Percentiles rank a stretch among this genome's conserved stretches.
Conservation (phyloP, 306 rosid genomes). For the Citrullus colocynthis region DNA sequence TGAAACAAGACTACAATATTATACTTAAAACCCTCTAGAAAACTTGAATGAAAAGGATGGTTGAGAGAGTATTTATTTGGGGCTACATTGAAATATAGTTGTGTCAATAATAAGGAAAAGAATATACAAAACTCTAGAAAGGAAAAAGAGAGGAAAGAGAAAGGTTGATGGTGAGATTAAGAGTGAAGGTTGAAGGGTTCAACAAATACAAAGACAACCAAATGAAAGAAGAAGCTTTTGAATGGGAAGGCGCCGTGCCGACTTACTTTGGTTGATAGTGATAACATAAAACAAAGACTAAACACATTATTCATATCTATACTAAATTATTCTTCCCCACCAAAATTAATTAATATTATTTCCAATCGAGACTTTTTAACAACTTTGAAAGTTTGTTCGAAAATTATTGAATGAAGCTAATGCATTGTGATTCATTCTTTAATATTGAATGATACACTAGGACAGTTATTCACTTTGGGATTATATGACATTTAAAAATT, state of each 20-base stretch:
- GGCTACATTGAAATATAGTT: not conserved
- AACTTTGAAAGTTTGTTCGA: not conserved
- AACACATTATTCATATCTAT: not conserved
- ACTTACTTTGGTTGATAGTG: slow-evolving; percentile 5
- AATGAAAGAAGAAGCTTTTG: not conserved
- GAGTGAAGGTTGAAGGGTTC: not conserved
- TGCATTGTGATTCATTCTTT: too few relatives aligned
- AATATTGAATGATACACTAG: too few relatives aligned
- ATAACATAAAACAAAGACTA: not conserved
- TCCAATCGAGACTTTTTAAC: not conserved
- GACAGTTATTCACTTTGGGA: too few relatives aligned
- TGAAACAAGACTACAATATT: not conserved
- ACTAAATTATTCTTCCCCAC: not conserved
- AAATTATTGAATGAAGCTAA: not conserved
- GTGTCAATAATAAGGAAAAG: not conserved
- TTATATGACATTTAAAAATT: too few relatives aligned
- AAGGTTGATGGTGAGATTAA: not conserved
- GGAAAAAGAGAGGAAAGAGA: not conserved
- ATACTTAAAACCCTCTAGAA: not conserved
- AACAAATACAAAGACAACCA: not conserved
- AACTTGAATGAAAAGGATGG: too few relatives aligned
- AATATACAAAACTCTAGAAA: not conserved
- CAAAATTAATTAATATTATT: not conserved
- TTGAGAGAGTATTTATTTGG: not conserved
- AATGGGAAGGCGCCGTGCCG: slow-evolving; percentile 3